phyloP scores from a whole-genome alignment of 345 rosid species.

The Lumnitzera racemosa region DNA sequence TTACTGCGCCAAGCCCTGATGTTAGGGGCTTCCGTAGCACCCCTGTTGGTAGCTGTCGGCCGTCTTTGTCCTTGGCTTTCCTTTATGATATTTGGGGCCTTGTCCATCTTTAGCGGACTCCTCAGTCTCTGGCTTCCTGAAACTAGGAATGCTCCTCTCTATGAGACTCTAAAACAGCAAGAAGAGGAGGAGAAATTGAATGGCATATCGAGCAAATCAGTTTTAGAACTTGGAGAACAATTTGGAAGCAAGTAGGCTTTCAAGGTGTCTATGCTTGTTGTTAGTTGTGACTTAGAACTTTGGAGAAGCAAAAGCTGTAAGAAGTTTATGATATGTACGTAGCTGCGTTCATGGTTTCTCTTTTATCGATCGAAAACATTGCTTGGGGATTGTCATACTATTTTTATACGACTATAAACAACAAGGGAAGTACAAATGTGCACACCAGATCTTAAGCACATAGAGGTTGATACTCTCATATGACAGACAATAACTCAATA shows the following conservation, averaged over 20 bases:
- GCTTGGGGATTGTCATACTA: too few species aligned
- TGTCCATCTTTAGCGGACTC: slow-evolving; percentile 46
- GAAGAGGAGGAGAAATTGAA: slow-evolving; percentile 31
- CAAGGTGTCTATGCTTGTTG: too few species aligned
- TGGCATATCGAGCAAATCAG: slow-evolving; percentile 4
- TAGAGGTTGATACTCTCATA: too few species aligned
- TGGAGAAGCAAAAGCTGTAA: too few species aligned
- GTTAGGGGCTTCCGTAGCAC: slow-evolving; percentile 76
- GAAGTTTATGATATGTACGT: too few species aligned
- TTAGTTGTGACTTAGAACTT: too few species aligned
- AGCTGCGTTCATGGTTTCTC: too few species aligned
- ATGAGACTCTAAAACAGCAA: slow-evolving; percentile 51
- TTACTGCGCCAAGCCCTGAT: slow-evolving; percentile 46
- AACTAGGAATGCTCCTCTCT: slow-evolving; percentile 57
- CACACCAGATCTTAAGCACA: too few species aligned
- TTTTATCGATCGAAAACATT: too few species aligned
- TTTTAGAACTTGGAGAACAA: slow-evolving; percentile 15
- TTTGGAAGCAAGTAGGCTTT: neutral
- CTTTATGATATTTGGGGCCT: slow-evolving; percentile 41
- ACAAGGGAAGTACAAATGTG: too few species aligned
- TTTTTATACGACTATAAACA: too few species aligned
- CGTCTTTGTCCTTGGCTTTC: slow-evolving; percentile 45
- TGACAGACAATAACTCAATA: too few species aligned
- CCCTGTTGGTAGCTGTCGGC: slow-evolving; percentile 52
- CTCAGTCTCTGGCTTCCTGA: slow-evolving; percentile 53